Percentiles rank a stretch among this genome's conserved stretches.
Evolutionary conservation across 352 stramenopile genomes (phyloP).

Genomic region (Pythium volutum): DNA sequence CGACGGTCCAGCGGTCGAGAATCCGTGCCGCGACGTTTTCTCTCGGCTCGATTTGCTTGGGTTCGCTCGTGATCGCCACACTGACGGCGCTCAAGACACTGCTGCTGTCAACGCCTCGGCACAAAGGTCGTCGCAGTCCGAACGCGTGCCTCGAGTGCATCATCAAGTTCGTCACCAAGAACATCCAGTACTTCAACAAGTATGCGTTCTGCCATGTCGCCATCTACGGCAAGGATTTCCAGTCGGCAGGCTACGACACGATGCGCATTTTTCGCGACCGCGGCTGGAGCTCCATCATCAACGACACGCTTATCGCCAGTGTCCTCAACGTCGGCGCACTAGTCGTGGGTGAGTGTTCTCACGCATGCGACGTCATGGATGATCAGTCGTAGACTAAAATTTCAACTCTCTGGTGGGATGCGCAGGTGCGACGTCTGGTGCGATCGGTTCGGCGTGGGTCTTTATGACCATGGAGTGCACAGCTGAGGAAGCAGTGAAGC

Average conservation of each 20-base stretch:
- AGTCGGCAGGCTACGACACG: constrained; percentile 65
- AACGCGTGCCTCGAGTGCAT: constrained; percentile 86
- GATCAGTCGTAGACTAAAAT: neutral
- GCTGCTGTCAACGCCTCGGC: constrained; percentile 61
- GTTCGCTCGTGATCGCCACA: constrained; percentile 71
- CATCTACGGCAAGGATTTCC: constrained; percentile 85
- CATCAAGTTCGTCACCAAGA: constrained; percentile 62
- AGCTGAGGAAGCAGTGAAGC: constrained; percentile 30
- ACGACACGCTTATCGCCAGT: constrained; percentile 75
- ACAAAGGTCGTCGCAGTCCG: constrained; percentile 53
- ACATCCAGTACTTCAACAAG: constrained; percentile 87
- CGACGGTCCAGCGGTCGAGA: constrained; percentile 67
- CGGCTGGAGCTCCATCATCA: constrained; percentile 75
- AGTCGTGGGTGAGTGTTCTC: constrained; percentile 54
- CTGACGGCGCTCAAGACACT: constrained; percentile 66
- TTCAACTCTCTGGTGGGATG: neutral
- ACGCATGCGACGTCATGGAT: neutral
- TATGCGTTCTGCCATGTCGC: constrained; percentile 85
- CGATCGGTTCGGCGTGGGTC: constrained; percentile 69
- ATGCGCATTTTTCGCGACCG: constrained; percentile 80
- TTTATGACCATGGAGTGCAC: constrained; percentile 74
- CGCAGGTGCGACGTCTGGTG: constrained; percentile 62
- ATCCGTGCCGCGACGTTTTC: constrained; percentile 69
- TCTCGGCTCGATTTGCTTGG: constrained; percentile 81
- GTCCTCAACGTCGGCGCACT: constrained; percentile 73